Evolutionary conservation across 768 basidiomycete species (phyloP).

Genomic region (Suillus weaverae): DNA sequence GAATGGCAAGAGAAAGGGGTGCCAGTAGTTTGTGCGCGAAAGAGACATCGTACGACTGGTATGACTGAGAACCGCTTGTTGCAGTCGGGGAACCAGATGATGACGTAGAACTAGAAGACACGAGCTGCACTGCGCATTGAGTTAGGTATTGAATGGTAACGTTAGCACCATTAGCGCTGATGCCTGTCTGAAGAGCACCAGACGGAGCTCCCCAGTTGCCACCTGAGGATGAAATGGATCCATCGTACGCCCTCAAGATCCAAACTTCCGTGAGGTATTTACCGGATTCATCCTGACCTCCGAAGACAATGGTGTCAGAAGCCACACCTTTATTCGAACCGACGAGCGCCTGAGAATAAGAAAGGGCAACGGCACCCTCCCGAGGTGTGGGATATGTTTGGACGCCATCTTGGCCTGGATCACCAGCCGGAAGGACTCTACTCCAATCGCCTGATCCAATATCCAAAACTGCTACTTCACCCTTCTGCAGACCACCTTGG

Average conservation of each 20-base stretch:
- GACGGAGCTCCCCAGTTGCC: slow-evolving; percentile 66
- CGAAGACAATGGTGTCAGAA: slow-evolving; percentile 77
- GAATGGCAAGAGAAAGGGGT: slow-evolving; percentile 47
- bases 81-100: slow-evolving; percentile 19
- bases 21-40: slow-evolving; percentile 47
- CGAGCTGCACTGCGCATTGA: slow-evolving; percentile 52
- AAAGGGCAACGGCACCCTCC: slow-evolving; percentile 66
- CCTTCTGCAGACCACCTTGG: slow-evolving; percentile 53
- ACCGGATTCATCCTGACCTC: slow-evolving; percentile 68
- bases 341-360: slow-evolving; percentile 54
- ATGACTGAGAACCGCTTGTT: slow-evolving; percentile 21
- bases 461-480: slow-evolving; percentile 75
- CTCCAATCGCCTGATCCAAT: slow-evolving; percentile 65
- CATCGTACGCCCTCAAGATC: slow-evolving; percentile 73
- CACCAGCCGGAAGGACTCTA: slow-evolving; percentile 72
- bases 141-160: slow-evolving; percentile 61
- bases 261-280: slow-evolving; percentile 74
- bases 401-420: slow-evolving; percentile 50
- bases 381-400: slow-evolving; percentile 64
- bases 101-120: slow-evolving; percentile 19
- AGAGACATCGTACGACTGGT: slow-evolving; percentile 42
- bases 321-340: slow-evolving; percentile 48
- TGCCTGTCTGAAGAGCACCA: slow-evolving; percentile 61
- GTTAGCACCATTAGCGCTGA: slow-evolving; percentile 65
- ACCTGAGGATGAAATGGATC: slow-evolving; percentile 53